Base-by-base conservation (phyloP, 2,329 filamentous ascomycete genomes). In the Alternaria consortialis region DNA sequence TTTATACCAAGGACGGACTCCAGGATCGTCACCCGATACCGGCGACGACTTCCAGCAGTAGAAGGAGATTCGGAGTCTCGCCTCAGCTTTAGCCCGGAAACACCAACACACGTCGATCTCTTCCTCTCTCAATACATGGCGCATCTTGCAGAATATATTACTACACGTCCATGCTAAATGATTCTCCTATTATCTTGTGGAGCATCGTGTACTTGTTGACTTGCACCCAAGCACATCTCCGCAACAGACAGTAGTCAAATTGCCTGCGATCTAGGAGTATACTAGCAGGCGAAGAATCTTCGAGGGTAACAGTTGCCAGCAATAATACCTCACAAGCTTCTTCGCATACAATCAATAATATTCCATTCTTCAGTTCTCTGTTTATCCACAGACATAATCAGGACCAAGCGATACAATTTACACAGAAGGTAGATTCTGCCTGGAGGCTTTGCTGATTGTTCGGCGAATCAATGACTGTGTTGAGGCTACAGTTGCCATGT, bases 1-100 rank as follows among this genome's bases (percentile, higher is more conserved):
- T n/a, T 23, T 37, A 17, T 17, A 36, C 4, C 42, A 50, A n/a
- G 32, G 20, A 25, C 20, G 9, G 31, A 36, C 34, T 17, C 20
- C 20, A 50, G 12, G 46, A 50, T 50, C 31, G 32, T 50, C 46
- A 50, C 20, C 46, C 46, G 46, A 50, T 50, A 50, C 46, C 46
- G 46, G 46, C 31, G 20, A 23, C 13, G 5, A n/a, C 20, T n/a
- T 17, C 46, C 46, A 25, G 32, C 46, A 36, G 32, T 37, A 37
- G 31, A 37, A 37, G 20, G 46, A 25, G 31, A 23, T 20, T 50
- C 46, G 20, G 46, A 27, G 23, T 36, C 20, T 50, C 32, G 46
- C 46, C 13, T 37, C 46, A 50, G 12, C 46, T 34, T 50, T 37
- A n/a, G 23, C 15, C 46, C 20, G 29, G 23, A 27, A 15, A 50